Conservation (phyloP, 2,329 filamentous ascomycete genomes). For the Alternaria ventricosa region DNA sequence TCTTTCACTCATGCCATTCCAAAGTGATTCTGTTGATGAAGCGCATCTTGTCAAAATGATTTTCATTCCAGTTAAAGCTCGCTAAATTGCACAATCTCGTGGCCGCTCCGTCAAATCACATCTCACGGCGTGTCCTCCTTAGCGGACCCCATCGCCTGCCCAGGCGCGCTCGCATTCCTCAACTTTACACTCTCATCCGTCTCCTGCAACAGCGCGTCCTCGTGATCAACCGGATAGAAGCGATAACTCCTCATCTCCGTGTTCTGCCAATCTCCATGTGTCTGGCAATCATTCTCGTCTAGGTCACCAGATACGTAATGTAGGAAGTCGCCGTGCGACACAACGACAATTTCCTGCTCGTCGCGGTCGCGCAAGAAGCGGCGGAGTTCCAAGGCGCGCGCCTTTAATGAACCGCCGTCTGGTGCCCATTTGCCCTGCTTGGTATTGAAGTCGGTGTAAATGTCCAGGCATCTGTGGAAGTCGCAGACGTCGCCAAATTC, state of each 20-base stretch:
- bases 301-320: conserved; percentile 81
- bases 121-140: neutral
- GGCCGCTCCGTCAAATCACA: neutral
- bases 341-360: conserved; percentile 56
- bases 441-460: conserved; percentile 2
- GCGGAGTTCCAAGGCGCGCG: conserved; percentile 8
- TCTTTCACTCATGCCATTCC: neutral
- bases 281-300: neutral
- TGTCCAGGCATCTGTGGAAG: conserved; percentile 6
- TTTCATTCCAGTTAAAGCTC: neutral
- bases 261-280: conserved; percentile 2
- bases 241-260: conserved; percentile 8
- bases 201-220: conserved; percentile 10
- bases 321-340: conserved; percentile 81
- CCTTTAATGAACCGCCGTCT: neutral
- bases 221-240: conserved; percentile 1
- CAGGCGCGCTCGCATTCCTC: conserved; percentile 6
- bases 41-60: neutral
- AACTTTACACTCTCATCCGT: conserved; percentile 9
- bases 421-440: conserved; percentile 9
- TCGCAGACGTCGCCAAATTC: conserved; percentile 5
- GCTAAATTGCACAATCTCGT: neutral
- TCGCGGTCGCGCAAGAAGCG: conserved; percentile 6
- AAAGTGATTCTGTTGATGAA: neutral
- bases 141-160: conserved; percentile 1